Base-by-base conservation (phyloP, 2,329 filamentous ascomycete species). In the Immersiporthe knoxdaviesiana region DNA sequence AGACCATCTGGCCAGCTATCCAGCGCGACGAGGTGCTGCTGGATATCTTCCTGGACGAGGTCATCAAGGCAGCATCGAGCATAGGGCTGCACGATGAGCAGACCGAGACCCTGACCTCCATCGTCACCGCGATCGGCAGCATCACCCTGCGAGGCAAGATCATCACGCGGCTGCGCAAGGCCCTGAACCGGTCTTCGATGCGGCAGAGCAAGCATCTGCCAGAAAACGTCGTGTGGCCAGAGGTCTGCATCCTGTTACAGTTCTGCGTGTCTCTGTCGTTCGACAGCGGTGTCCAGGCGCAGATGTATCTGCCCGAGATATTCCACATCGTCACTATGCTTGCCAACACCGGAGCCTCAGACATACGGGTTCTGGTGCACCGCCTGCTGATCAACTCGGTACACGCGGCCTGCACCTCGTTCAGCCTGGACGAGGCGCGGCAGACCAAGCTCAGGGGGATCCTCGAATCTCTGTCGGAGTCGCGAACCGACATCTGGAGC, bases 261-360 rank as follows among this genome's bases (percentile, higher is more conserved):
- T 89, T 92, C 72, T 91, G 88, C 71, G 80, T 91, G 18, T 86
- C 88, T 1, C 80, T 91, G 64, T 91, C 90, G 1, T 92, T 92
- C 72, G 87, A 91, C 76, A 89, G 86, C 72, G 87, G 88, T 30
- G 84, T 90, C 18, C 90, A 92, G 76, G 85, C 89, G 4, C 89
- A 91, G 76, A 81, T 91, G 59, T 92, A 88, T 73, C 79, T 92
- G 7, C 89, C 90, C 0, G 90, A 92, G 75, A 83, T 92, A 60
- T 91, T 91, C 75, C 90, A 92, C 77, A 83, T 91, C 63, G 88
- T 91, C 69, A 91, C 90, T 0, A 91, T 92, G 88, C 82, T 91
- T 35, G 87, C 88, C 47, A 91, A 91, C 73, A 91, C 87, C 1
- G 90, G 90, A 8, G 78, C 84, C 14, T 78, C 83, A 12, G 85